Conservation (phyloP, 2,329 filamentous ascomycete species). For the Huntiella moniliformis region DNA sequence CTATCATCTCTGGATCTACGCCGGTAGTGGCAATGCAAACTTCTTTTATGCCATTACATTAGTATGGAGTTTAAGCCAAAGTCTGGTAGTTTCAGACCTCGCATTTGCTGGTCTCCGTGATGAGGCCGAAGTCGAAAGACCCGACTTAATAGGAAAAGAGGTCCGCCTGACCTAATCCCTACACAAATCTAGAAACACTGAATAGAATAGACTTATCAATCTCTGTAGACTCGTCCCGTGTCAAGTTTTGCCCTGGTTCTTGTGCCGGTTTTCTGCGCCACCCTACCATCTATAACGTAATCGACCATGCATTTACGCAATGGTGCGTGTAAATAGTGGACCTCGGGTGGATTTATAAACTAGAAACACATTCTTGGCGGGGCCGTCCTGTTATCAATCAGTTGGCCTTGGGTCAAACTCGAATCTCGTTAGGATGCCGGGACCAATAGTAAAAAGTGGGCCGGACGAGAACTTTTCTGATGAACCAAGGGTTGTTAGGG, state of each 20-base stretch:
- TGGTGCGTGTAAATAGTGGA: background rate
- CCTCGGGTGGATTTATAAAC: too few relatives aligned
- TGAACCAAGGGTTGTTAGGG: too few relatives aligned
- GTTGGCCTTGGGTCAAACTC: too few relatives aligned
- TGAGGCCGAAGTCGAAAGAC: slow-evolving; percentile 82
- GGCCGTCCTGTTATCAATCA: too few relatives aligned
- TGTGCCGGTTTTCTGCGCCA: background rate
- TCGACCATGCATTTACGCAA: background rate
- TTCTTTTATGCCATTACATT: slow-evolving; percentile 98
- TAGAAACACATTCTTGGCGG: too few relatives aligned
- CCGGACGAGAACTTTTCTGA: too few relatives aligned
- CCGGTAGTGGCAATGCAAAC: slow-evolving; percentile 92
- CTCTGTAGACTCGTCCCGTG: background rate
- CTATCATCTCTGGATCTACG: slow-evolving; percentile 96
- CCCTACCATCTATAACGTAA: background rate
- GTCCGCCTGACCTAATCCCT: slow-evolving; percentile 54
- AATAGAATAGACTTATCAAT: background rate
- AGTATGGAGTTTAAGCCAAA: slow-evolving; percentile 89
- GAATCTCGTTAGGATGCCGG: too few relatives aligned
- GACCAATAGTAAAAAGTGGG: too few relatives aligned
- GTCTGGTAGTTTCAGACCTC: slow-evolving; percentile 69
- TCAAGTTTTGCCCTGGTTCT: background rate
- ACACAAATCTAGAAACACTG: background rate
- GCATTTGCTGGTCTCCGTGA: slow-evolving; percentile 79
- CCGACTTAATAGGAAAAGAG: slow-evolving; percentile 77